Conservation (phyloP, 192 early-diverging fungal species). For the Funneliformis mosseae region DNA sequence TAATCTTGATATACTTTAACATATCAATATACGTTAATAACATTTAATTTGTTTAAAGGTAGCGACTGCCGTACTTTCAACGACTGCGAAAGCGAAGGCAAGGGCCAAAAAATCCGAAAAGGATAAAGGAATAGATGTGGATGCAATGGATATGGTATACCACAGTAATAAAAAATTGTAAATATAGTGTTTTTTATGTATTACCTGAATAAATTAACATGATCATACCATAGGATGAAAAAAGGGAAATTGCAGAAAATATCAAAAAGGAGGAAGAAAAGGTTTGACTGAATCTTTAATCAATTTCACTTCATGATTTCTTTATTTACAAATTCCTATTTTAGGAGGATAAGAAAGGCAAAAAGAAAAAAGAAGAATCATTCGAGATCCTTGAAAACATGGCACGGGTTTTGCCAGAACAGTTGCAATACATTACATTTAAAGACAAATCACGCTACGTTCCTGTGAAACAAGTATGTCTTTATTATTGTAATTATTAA, state of each 20-base stretch:
- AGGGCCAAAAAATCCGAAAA: constrained; percentile 81
- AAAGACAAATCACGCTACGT: constrained; percentile 84
- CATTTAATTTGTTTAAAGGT: constrained; percentile 50
- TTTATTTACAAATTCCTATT: neutral
- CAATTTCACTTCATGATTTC: neutral
- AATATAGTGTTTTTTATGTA: neutral
- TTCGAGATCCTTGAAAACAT: constrained; percentile 85
- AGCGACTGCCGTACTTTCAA: constrained; percentile 93
- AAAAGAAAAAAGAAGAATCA: constrained; percentile 74
- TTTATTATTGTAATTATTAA: neutral
- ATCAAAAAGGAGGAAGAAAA: constrained; percentile 63
- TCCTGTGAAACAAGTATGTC: constrained; percentile 79
- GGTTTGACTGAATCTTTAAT: constrained; percentile 34
- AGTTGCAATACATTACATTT: constrained; percentile 86
- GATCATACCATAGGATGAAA: constrained; percentile 45
- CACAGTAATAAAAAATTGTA: neutral
- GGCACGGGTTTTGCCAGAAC: constrained; percentile 83
- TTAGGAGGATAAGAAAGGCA: constrained; percentile 54
- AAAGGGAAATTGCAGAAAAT: constrained; percentile 53
- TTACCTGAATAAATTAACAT: constrained; percentile 10
- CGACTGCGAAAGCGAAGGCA: constrained; percentile 91
- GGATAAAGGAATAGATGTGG: constrained; percentile 60
- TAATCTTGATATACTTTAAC: neutral
- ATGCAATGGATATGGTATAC: constrained; percentile 52
- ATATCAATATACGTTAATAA: neutral